Evolutionary conservation across 192 early-diverging fungal genomes (phyloP).

Genomic region (Phlyctochytrium planicorne): DNA sequence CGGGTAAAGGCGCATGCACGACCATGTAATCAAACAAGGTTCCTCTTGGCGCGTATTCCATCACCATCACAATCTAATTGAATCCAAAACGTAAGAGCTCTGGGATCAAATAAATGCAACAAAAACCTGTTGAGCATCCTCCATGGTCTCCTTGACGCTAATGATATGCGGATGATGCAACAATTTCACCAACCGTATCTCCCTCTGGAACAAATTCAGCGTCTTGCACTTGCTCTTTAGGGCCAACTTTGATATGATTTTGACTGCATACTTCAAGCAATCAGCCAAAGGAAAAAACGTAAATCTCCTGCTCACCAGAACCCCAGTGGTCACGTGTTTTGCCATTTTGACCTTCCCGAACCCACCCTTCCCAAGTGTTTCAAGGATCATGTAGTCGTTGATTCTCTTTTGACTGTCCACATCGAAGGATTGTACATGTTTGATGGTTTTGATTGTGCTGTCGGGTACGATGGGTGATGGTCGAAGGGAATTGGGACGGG

Average conservation of each 20-base stretch:
- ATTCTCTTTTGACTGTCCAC: conserved; percentile 20
- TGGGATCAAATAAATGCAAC: too few relatives aligned
- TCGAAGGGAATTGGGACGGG: background rate
- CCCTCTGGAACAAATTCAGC: conserved; percentile 58
- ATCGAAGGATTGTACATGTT: background rate
- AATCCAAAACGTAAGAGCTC: background rate
- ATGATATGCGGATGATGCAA: conserved; percentile 60
- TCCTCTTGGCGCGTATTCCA: conserved; percentile 61
- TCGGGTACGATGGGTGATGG: background rate
- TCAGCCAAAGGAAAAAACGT: background rate
- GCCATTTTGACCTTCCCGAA: conserved; percentile 64
- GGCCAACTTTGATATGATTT: conserved; percentile 59
- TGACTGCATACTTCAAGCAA: conserved; percentile 36
- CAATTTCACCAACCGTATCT: conserved; percentile 64
- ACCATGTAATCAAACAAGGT: conserved; percentile 64
- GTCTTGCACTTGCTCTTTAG: conserved; percentile 58
- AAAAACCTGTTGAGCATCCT: conserved; percentile 45
- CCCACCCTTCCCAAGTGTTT: conserved; percentile 60
- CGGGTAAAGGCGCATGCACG: conserved; percentile 59
- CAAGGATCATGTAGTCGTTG: conserved; percentile 55
- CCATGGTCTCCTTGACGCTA: conserved; percentile 63
- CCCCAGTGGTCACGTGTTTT: conserved; percentile 46
- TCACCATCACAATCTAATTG: conserved; percentile 48
- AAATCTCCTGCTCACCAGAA: conserved; percentile 55
- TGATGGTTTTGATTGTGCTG: background rate